Conservation (phyloP, 2,329 filamentous ascomycete species). For the Trichoderma brevicompactum region DNA sequence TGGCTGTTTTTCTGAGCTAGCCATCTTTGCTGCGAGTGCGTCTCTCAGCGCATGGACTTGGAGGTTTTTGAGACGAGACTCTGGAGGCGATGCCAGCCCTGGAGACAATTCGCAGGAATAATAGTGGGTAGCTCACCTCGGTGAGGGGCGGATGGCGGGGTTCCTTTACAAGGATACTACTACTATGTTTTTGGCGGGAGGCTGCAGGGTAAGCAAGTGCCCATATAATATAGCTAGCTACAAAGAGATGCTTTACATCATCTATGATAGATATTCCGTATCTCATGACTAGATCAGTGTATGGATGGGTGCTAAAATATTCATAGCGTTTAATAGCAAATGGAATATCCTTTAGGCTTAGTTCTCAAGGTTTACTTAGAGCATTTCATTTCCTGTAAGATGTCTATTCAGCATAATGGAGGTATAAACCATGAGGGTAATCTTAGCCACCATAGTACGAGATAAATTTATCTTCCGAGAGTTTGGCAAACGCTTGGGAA, state of each 20-base stretch:
- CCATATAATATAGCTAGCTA: no score
- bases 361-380: no score
- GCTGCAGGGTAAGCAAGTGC: neutral
- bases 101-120: conserved; percentile 22
- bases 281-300: no score
- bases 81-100: conserved; percentile 34
- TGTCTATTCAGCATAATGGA: no score
- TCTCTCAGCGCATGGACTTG: conserved; percentile 27
- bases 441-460: no score
- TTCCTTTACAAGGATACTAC: conserved; percentile 27
- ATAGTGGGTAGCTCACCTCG: conserved; percentile 38
- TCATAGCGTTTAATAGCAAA: no score
- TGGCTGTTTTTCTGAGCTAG: conserved; percentile 47
- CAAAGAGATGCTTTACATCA: no score
- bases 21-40: conserved; percentile 43
- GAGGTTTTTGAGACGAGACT: conserved; percentile 33
- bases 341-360: no score
- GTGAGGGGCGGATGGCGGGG: conserved; percentile 39
- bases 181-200: neutral
- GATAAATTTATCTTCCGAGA: neutral
- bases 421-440: no score
- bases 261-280: no score
- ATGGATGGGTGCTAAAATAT: no score
- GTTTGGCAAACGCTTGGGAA: neutral
- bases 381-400: no score